phyloP scores from a whole-genome alignment of 805 yeast species.

The Nakazawaea peltata region DNA sequence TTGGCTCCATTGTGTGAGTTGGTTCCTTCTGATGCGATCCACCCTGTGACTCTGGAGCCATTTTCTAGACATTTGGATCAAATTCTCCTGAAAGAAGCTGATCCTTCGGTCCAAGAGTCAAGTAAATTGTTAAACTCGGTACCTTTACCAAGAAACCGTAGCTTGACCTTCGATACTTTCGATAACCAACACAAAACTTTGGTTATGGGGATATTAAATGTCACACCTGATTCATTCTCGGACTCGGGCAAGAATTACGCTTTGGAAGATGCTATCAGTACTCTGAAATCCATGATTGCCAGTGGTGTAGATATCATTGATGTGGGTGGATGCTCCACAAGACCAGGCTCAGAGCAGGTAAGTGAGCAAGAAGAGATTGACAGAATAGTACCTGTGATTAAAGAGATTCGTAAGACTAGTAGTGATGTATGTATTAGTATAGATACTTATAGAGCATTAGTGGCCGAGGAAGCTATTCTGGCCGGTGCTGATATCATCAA shows the following conservation, averaged over 20 bases:
- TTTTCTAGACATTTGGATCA: conserved; percentile 58
- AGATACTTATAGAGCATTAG: conserved; percentile 79
- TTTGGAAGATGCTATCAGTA: conserved; percentile 31
- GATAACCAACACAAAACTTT: conserved; percentile 47
- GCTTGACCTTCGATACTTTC: conserved; percentile 34
- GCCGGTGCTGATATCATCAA: conserved; percentile 90
- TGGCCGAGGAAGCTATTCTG: conserved; percentile 59
- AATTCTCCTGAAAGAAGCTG: conserved; percentile 25
- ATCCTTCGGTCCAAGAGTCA: conserved; percentile 36
- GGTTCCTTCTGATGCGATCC: conserved; percentile 53
- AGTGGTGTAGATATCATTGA: conserved; percentile 76
- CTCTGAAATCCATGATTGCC: conserved; percentile 40
- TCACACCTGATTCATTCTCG: conserved; percentile 92
- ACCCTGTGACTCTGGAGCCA: conserved; percentile 86
- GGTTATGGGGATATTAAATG: conserved; percentile 82
- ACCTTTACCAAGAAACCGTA: conserved; percentile 30
- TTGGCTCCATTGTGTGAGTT: conserved; percentile 83
- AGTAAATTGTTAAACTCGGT: conserved; percentile 39
- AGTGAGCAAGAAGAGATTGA: conserved; percentile 55
- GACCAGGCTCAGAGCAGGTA: conserved; percentile 72
- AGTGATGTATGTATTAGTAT: conserved; percentile 51
- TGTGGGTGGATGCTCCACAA: conserved; percentile 90
- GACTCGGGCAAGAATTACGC: conserved; percentile 62
- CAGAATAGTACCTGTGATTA: conserved; percentile 65
- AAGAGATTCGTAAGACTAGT: conserved; percentile 44